A percentile compares a stretch with the other conserved stretches of the same genome.
These are phyloP conservation scores for Parietaria judaica DNA, from an alignment of 306 rosid species.

Conservation along the genomic window DNA sequence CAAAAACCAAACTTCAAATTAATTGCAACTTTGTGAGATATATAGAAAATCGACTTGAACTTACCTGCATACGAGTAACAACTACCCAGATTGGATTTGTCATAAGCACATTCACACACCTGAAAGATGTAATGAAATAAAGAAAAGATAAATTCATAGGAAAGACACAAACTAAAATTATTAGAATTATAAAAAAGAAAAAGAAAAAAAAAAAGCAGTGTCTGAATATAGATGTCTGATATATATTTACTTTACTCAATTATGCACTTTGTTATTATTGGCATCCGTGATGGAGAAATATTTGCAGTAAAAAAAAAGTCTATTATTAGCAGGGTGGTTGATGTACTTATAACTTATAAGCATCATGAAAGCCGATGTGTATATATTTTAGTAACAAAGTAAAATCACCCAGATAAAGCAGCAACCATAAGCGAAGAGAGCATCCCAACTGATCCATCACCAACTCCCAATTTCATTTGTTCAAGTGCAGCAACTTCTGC, in stretches of 20 bases:
- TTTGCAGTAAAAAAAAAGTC: neutral
- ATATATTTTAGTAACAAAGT: neutral
- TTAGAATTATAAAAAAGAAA: too few relatives aligned
- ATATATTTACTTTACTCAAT: neutral
- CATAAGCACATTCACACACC: slow-evolving; percentile 91
- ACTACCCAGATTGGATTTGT: slow-evolving; percentile 94
- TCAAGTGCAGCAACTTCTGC: slow-evolving; percentile 63
- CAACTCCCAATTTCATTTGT: slow-evolving; percentile 49
- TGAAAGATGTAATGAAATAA: slow-evolving; percentile 28
- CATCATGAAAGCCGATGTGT: neutral
- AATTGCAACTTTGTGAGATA: slow-evolving; percentile 4
- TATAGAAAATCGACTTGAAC: slow-evolving; percentile 15
- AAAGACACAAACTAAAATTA: neutral
- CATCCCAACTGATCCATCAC: slow-evolving; percentile 96
- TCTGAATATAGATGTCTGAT: neutral
- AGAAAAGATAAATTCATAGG: slow-evolving; percentile 9
- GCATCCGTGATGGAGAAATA: neutral
- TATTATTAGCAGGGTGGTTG: neutral
- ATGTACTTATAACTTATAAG: neutral
- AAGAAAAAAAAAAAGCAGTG: too few relatives aligned
- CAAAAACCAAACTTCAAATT: slow-evolving; percentile 3
- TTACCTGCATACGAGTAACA: slow-evolving; percentile 96
- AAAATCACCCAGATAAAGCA: slow-evolving; percentile 79
- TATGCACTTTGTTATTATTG: neutral
- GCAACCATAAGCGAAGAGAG: slow-evolving; percentile 84